Conservation (phyloP, 305 asterid genomes). For the Fraxinus baroniana region DNA sequence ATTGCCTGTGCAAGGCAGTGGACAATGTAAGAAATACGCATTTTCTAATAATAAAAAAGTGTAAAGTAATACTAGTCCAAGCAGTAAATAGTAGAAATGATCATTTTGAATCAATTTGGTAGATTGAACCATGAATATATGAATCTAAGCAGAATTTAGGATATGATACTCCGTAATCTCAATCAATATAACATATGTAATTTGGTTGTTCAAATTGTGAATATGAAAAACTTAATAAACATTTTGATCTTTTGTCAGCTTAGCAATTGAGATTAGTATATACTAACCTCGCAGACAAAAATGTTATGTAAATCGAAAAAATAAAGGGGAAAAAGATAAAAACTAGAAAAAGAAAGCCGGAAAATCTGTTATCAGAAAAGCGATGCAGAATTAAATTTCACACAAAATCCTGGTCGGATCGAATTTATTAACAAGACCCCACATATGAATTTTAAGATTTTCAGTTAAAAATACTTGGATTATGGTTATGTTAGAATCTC, state of each 20-base stretch:
- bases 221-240: background rate
- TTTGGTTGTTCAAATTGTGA: background rate
- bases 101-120: background rate
- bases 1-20: slow-evolving; percentile 36
- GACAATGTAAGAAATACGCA: background rate
- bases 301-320: background rate
- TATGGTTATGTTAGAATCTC: background rate
- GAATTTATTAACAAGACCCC: background rate
- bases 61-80: background rate
- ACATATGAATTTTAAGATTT: background rate
- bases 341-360: background rate
- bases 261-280: background rate
- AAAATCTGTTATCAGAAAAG: background rate
- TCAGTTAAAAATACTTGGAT: background rate
- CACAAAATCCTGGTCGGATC: background rate
- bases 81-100: background rate
- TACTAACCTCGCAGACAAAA: background rate
- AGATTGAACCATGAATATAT: background rate
- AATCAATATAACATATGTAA: background rate
- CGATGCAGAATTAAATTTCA: background rate
- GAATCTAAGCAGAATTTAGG: background rate
- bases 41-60: background rate
- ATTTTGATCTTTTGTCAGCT: background rate
- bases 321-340: background rate
- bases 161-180: background rate